Evolutionary conservation across 768 basidiomycete genomes (phyloP).

Genomic region (Russula sp.): DNA sequence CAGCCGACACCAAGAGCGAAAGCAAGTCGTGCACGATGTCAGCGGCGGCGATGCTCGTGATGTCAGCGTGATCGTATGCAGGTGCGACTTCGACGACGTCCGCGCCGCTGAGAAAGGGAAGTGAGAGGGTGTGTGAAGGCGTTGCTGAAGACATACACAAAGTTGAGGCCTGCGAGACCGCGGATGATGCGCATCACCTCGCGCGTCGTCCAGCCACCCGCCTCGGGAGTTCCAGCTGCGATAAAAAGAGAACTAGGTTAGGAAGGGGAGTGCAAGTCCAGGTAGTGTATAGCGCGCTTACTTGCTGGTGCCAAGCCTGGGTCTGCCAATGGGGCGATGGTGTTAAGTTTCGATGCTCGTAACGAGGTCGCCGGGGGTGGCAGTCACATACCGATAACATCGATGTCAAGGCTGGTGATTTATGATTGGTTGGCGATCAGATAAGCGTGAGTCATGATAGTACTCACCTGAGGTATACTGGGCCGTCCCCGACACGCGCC

Average conservation of each 20-base stretch:
- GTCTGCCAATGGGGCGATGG: constrained; percentile 37
- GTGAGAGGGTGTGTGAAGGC: not conserved
- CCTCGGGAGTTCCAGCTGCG: constrained; percentile 76
- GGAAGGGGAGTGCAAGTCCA: not conserved
- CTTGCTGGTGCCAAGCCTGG: constrained; percentile 69
- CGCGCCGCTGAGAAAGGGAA: constrained; percentile 43
- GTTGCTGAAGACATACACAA: constrained; percentile 49
- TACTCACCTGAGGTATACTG: constrained; percentile 64
- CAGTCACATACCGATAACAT: constrained; percentile 56
- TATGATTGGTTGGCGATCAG: no score
- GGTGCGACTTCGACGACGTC: constrained; percentile 73
- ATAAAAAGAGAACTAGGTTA: not conserved
- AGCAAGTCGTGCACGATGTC: constrained; percentile 65
- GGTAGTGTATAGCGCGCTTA: not conserved
- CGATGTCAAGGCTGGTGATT: constrained; percentile 61
- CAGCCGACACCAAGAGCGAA: constrained; percentile 48
- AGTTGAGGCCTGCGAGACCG: constrained; percentile 71
- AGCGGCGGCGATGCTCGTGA: constrained; percentile 63
- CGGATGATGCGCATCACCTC: constrained; percentile 78
- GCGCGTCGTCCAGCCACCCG: constrained; percentile 79
- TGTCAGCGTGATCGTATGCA: constrained; percentile 67
- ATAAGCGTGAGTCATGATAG: not conserved
- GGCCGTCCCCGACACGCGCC: constrained; percentile 61
- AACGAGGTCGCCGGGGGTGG: not conserved
- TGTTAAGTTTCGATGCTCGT: not conserved